Base-by-base conservation (phyloP, 768 basidiomycete species). In the Suillus subluteus region DNA sequence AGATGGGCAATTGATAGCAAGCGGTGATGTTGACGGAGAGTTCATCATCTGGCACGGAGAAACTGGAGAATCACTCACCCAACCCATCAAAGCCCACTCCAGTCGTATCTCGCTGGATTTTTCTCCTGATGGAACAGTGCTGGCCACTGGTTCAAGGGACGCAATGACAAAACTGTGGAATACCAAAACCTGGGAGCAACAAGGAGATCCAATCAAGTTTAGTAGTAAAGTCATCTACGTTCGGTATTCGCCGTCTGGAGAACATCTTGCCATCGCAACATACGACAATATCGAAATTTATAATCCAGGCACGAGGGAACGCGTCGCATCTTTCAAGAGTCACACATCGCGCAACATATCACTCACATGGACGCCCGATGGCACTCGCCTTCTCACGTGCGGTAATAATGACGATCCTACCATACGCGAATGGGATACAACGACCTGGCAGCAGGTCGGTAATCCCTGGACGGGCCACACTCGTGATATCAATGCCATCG, bases 401-500 rank as follows among this genome's bases (percentile, higher is more conserved):
- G 35, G 55, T 5, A 3, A 13, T 11, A 2, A 23, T 2, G 0
- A 3, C 2, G 21, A 35, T n/a, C 21, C 21, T 11, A 56, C 32
- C 4, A 56, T 56, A 35, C 5, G 55, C 4, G 55, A 56, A 3
- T 56, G 32, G 32, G 32, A 56, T 56, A 1, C 32, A 56, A 12
- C 3, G 1, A 56, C 55, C 9, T 56, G 55, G 55, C 9, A 56
- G 32, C 30, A 35, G 18, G 55, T 56, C 55, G 11, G 55, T 35
- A 18, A n/a, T 35, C 32, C 55, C 2, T 56, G 32, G 32, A 12
- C 16, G 0, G 54, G 54, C 1, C 54, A 55, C 8, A 11, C 54
- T 35, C 0, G 15, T 3, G 0, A 0, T 2, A 55, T 55, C 8
- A 2, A 11, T 12, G 32, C 30, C 54, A 32, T 55, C 1, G 18